phyloP scores from a whole-genome alignment of 352 stramenopile species.

The Globisporangium cederbergense region DNA sequence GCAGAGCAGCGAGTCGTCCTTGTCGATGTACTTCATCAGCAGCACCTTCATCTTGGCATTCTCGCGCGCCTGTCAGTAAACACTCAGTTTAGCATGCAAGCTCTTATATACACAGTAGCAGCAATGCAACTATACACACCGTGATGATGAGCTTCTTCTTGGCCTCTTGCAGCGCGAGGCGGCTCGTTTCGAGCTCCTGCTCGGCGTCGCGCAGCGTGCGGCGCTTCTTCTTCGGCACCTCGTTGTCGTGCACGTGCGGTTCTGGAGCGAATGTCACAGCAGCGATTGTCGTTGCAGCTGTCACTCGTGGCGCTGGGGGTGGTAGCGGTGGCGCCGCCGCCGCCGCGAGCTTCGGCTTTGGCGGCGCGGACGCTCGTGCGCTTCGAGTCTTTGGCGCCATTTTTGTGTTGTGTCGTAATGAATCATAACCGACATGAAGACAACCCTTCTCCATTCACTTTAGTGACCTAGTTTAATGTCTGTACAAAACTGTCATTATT shows the following conservation, averaged over 20 bases:
- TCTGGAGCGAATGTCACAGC: background rate
- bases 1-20: conserved; percentile 74
- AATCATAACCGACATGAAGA: no score
- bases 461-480: no score
- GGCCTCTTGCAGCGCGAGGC: conserved; percentile 44
- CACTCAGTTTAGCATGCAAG: background rate
- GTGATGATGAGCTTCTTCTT: conserved; percentile 67
- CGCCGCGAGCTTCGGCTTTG: background rate
- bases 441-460: no score
- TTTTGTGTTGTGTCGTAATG: background rate
- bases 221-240: conserved; percentile 55
- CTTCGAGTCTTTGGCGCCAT: conserved; percentile 14
- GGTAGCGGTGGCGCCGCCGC: background rate
- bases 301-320: background rate
- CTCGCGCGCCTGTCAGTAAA: conserved; percentile 46
- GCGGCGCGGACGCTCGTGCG: background rate
- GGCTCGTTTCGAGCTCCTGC: conserved; percentile 48
- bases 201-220: conserved; percentile 70
- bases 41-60: conserved; percentile 87
- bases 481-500: no score
- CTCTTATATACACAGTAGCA: background rate
- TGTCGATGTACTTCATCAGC: conserved; percentile 86
- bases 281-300: background rate
- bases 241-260: conserved; percentile 13
- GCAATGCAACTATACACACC: conserved; percentile 18